Evolutionary conservation across 2,329 filamentous ascomycete species (phyloP).

Genomic region (Colletotrichum godetiae): DNA sequence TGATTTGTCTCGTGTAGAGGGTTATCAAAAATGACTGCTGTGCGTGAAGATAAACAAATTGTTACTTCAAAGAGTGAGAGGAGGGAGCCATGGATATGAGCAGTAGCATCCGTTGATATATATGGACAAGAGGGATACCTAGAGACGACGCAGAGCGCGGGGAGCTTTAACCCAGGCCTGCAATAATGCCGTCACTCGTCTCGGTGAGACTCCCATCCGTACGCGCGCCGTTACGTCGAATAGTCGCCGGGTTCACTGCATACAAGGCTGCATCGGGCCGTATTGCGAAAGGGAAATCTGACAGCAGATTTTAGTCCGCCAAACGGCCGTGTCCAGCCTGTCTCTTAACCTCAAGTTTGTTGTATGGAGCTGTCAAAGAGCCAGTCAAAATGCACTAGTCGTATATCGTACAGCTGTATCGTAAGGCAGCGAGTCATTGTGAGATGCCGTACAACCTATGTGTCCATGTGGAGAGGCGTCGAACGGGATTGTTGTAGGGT

Average conservation of each 20-base stretch:
- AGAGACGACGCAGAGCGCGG: not conserved
- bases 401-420: not conserved
- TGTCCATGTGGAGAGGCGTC: not conserved
- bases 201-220: not conserved
- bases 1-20: no score
- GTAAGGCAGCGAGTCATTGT: not conserved
- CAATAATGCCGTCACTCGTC: not conserved
- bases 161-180: not conserved
- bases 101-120: not conserved
- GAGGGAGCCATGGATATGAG: not conserved
- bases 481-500: not conserved
- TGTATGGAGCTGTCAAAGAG: no score
- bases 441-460: not conserved
- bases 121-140: not conserved
- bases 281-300: not conserved
- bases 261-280: not conserved
- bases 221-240: not conserved
- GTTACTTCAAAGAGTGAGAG: no score
- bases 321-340: not conserved
- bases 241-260: not conserved
- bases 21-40: no score
- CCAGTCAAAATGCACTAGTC: not conserved
- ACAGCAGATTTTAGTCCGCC: slow-evolving; percentile 26
- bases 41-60: not conserved
- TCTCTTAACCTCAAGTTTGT: not conserved